These are phyloP conservation scores for Acorus calamus DNA, from an alignment of 106 monocot genomes.

Conservation along the genomic window DNA sequence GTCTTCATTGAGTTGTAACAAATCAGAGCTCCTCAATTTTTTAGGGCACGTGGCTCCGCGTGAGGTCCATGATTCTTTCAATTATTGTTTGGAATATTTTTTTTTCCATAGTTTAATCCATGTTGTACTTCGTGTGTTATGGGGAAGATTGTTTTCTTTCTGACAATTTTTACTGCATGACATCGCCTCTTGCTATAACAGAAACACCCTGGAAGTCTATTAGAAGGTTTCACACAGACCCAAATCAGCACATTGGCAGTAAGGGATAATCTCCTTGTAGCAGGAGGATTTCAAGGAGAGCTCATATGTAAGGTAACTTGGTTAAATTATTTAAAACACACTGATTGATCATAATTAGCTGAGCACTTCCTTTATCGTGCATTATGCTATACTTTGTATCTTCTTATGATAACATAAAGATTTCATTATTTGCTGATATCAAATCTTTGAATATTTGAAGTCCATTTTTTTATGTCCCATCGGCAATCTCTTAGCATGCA, in stretches of 20 bases:
- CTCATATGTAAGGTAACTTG: slow-evolving; percentile 54
- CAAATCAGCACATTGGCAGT: slow-evolving; percentile 52
- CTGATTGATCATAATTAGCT: neutral
- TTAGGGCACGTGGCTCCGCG: slow-evolving; percentile 38
- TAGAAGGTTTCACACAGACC: slow-evolving; percentile 27
- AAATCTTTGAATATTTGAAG: too few species aligned
- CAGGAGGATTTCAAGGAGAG: slow-evolving; percentile 63
- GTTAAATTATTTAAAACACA: neutral
- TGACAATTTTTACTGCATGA: too few species aligned
- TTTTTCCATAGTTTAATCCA: neutral
- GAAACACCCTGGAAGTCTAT: slow-evolving; percentile 42
- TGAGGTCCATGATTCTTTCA: slow-evolving; percentile 15
- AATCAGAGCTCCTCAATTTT: slow-evolving; percentile 30
- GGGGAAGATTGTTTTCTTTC: too few species aligned
- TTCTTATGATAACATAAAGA: too few species aligned
- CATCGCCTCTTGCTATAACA: slow-evolving; percentile 1
- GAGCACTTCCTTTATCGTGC: too few species aligned
- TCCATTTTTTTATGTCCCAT: too few species aligned
- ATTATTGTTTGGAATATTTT: neutral
- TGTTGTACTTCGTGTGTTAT: neutral
- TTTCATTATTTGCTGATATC: too few species aligned
- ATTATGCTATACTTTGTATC: too few species aligned
- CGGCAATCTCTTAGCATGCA: too few species aligned
- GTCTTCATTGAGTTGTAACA: slow-evolving; percentile 23
- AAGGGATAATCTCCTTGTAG: slow-evolving; percentile 39